Evolutionary conservation across 1,139 yeast genomes (phyloP).

Genomic region (Saccharomycopsis hybrid): DNA sequence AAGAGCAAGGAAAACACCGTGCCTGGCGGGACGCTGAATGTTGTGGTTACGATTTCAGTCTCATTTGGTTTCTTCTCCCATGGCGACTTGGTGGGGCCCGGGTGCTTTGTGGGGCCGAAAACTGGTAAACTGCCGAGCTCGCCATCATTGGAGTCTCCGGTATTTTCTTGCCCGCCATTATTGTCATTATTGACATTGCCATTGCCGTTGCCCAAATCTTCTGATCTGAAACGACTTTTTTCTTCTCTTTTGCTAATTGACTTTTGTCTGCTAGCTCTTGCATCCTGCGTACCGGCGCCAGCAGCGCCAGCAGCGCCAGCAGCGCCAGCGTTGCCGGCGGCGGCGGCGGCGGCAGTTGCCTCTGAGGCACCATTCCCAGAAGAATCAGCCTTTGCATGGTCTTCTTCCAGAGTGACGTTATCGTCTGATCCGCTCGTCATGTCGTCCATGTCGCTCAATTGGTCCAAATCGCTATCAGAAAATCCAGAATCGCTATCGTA

Average conservation of each 20-base stretch:
- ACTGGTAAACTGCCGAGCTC: constrained; percentile 30
- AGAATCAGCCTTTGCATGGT: neutral
- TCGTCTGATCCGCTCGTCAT: constrained; percentile 19
- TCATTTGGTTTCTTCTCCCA: constrained; percentile 55
- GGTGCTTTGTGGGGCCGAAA: constrained; percentile 51
- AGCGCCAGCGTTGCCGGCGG: neutral
- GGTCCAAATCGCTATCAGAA: constrained; percentile 21
- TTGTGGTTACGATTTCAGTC: constrained; percentile 54
- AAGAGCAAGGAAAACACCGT: constrained; percentile 62
- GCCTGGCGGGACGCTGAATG: constrained; percentile 73
- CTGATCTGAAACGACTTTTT: neutral
- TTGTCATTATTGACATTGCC: neutral
- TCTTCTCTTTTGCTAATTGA: neutral
- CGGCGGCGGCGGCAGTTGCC: no score
- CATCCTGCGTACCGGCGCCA: no score
- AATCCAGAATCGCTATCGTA: constrained; percentile 21
- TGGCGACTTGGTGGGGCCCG: constrained; percentile 41
- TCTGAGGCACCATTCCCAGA: neutral
- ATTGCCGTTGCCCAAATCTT: neutral
- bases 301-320: neutral
- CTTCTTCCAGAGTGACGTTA: neutral
- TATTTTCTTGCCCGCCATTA: neutral
- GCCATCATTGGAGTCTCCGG: constrained; percentile 4
- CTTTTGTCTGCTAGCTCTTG: constrained; percentile 2
- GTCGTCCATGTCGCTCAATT: constrained; percentile 20